Base-by-base conservation (phyloP, 139 green algal species). In the Picochlorum sp. region DNA sequence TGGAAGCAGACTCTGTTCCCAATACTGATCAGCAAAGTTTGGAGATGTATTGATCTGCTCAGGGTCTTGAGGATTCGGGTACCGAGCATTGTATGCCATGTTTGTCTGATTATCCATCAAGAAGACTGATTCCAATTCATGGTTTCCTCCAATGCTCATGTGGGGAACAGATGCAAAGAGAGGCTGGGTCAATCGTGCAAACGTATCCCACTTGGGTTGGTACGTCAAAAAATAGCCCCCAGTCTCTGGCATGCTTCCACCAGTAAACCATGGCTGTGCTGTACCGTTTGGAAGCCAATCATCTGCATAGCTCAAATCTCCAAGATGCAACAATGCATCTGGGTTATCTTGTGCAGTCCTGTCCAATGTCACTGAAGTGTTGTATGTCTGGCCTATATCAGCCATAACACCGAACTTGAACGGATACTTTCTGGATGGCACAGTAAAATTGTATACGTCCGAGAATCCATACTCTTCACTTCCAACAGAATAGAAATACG, bases 131-230 rank as follows among this genome's bases (percentile, higher is more conserved):
- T 59, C 51, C 7, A 59, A n/a, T n/a, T 59, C 51, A 21, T 59
- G 51, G 23, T 59, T 59, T 34, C 51, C 51, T 30, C 20, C 51
- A 59, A 59, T 59, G n/a, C 18, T 59, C n/a, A 59, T 34, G 23
- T 30, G 20, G 31, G 51, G 51, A 59, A 34, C n/a, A 30, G 21
- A 38, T 15, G 51, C 20, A 28, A 34, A 34, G 21, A 59, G 23
- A 13, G 21, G n/a, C 1, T 59, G n/a, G 6, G 23, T 28, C 51
- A 59, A 38, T 20, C 51, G n/a, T 13, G 13, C 23, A 20, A 20
- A 59, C 13, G 23, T 59, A 59, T 59, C 51, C 51, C 51, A 59
- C 20, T 34, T 59, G 0, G 47, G 47, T 54, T 54, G 47, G n/a
- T 54, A 54, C 6, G 47, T 26, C 1, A 54, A 1, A 13, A 54